phyloP scores from a whole-genome alignment of 495 filamentous ascomycete genomes.

The Pseudotulostoma volvatum region DNA sequence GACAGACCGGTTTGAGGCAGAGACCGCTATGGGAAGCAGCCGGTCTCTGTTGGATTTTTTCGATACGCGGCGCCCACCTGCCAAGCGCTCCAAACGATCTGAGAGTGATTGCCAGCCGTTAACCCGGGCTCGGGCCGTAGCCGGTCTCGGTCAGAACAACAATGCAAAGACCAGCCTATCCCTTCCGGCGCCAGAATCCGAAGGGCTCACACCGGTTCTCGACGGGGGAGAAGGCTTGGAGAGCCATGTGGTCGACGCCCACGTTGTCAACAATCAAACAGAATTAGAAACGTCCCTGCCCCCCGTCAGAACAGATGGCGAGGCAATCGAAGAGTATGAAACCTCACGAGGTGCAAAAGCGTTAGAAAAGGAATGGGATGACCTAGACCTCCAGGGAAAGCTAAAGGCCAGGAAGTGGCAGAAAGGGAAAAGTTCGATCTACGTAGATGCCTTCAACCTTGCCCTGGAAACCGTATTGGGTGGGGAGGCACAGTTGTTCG shows the following conservation, averaged over 20 bases:
- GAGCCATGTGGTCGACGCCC: no score
- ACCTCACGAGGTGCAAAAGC: slow-evolving; percentile 24
- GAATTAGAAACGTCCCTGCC: slow-evolving; percentile 68
- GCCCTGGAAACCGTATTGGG: slow-evolving; percentile 80
- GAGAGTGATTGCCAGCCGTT: neutral
- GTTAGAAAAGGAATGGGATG: slow-evolving; percentile 12
- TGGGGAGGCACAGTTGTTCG: slow-evolving; percentile 79
- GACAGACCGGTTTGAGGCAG: no score
- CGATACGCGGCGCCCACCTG: slow-evolving; percentile 20
- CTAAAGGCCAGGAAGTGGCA: slow-evolving; percentile 41
- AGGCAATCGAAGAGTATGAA: slow-evolving; percentile 74
- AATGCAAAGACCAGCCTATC: no score
- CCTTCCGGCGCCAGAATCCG: no score
- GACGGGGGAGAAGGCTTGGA: no score
- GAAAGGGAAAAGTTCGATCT: slow-evolving; percentile 66
- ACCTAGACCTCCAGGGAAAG: slow-evolving; percentile 23
- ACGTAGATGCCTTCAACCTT: slow-evolving; percentile 93
- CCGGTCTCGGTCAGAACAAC: no score
- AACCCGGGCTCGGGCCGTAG: neutral
- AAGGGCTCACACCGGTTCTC: no score
- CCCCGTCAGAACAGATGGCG: slow-evolving; percentile 43
- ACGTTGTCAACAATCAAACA: slow-evolving; percentile 28
- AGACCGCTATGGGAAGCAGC: no score
- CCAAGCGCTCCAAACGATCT: slow-evolving; percentile 15
- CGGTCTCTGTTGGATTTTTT: slow-evolving; percentile 30